Evolutionary conservation across 106 monocot genomes (phyloP).

Genomic region (Narthecium ossifragum): DNA sequence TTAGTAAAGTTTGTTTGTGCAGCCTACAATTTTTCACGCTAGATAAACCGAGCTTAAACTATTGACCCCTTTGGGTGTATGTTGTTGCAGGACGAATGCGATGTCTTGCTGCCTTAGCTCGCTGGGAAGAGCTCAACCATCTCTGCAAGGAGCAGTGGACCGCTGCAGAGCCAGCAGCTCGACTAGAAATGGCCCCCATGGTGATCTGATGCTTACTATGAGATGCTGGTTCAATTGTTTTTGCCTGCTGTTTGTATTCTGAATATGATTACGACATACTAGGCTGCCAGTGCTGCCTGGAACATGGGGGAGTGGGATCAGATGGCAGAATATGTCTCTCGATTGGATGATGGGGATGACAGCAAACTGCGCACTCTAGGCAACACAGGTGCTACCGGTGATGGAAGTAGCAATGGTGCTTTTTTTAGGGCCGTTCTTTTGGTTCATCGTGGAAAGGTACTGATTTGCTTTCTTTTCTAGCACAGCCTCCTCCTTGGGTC

Average conservation of each 20-base stretch:
- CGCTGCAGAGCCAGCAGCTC: slow-evolving; percentile 75
- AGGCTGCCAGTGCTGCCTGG: slow-evolving; percentile 99
- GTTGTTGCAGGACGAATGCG: slow-evolving; percentile 76
- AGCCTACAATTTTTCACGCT: too few species aligned
- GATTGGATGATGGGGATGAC: slow-evolving; percentile 94
- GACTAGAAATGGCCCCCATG: slow-evolving; percentile 97
- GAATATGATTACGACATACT: slow-evolving; percentile 3
- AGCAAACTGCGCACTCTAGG: slow-evolving; percentile 65
- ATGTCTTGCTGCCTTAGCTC: slow-evolving; percentile 95
- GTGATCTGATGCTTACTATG: slow-evolving; percentile 33
- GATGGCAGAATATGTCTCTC: slow-evolving; percentile 96
- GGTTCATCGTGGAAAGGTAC: slow-evolving; percentile 78
- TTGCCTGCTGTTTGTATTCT: not conserved
- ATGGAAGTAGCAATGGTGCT: slow-evolving; percentile 97
- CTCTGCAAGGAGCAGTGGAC: slow-evolving; percentile 97
- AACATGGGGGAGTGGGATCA: slow-evolving; percentile 99
- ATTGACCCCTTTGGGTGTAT: too few species aligned
- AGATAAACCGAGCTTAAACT: too few species aligned
- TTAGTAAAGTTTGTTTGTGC: too few species aligned
- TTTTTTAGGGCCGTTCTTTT: slow-evolving; percentile 94
- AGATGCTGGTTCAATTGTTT: not conserved
- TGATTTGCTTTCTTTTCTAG: not conserved
- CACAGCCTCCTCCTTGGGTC: not conserved
- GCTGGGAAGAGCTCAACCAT: slow-evolving; percentile 90
- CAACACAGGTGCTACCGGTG: slow-evolving; percentile 71